Percentiles rank a stretch among this genome's conserved stretches.
Evolutionary conservation across 202 grass and related monocot genomes (phyloP).

Genomic region (Brachypodium distachyon): DNA sequence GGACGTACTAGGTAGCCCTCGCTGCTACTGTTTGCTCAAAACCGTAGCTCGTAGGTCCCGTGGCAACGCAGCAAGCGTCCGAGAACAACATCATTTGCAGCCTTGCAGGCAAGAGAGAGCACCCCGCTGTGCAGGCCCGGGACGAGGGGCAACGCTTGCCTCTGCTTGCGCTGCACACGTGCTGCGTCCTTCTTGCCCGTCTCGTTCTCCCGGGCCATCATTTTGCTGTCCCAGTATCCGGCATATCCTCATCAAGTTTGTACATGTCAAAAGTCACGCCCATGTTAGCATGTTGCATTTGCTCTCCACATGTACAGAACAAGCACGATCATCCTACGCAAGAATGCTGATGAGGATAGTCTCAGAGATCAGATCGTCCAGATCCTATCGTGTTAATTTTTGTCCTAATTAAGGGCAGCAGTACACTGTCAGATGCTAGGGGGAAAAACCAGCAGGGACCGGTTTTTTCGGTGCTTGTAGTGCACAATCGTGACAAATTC

Average conservation of each 20-base stretch:
- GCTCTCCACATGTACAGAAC: not conserved
- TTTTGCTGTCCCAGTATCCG: not conserved
- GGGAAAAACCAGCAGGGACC: not conserved
- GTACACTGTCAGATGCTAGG: not conserved
- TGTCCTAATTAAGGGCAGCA: not conserved
- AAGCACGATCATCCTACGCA: not conserved
- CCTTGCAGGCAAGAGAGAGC: slow-evolving; percentile 1
- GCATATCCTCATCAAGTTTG: not conserved
- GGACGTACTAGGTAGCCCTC: too few species aligned
- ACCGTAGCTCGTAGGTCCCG: too few species aligned
- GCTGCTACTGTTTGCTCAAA: too few species aligned
- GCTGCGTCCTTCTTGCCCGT: slow-evolving; percentile 5
- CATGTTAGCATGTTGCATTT: not conserved
- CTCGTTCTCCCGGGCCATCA: not conserved
- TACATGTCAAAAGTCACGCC: not conserved
- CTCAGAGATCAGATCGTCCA: not conserved
- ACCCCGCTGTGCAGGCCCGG: slow-evolving; percentile 18
- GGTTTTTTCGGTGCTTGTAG: not conserved
- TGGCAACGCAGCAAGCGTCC: not conserved
- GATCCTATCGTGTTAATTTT: not conserved
- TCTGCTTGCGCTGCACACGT: slow-evolving; percentile 30
- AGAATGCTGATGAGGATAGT: not conserved
- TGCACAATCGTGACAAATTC: not conserved
- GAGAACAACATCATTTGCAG: slow-evolving; percentile 15
- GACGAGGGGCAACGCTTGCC: slow-evolving; percentile 29